Evolutionary conservation across 1,284 basidiomycete genomes (phyloP), one percentile per base, ranked within the genome.

Genomic region (Malassezia globosa): DNA sequence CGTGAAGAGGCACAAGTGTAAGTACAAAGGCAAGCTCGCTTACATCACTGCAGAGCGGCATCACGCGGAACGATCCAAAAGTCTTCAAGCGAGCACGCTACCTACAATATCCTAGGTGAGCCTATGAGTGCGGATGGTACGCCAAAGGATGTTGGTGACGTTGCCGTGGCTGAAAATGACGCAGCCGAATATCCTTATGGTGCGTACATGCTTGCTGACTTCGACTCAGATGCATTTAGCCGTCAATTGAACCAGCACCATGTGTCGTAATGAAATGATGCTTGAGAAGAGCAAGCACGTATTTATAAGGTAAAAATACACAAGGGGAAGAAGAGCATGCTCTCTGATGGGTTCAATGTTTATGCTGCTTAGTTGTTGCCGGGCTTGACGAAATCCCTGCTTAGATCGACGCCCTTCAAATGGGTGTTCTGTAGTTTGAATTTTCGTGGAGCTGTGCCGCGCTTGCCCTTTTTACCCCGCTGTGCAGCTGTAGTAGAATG

Each of bases 371-470:
- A 7, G 21, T 18, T n/a, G 16, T 40, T 33, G 21, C 14, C 35
- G 23, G 22, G 44, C 40, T 56, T 55, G 38, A 64, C 56, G 48
- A 61, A 73, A 52, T 76, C 85, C 58, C 79, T 79, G 44, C 82
- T 82, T 42, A 90, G 72, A 73, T 90, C 87, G 74, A 90, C 83
- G 38, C 71, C 72, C 65, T 81, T 83, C 65, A 89, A 72, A 76
- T 89, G 88, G 1, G 83, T 82, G 63, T 90, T 92, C 41, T 86
- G 89, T 56, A 90, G 80, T 61, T 84, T 81, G 56, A 81, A 59
- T 10, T 54, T 48, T 27, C 62, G 55, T 22, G 58, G 54, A 16
- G 60, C 62, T 2, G 58, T 24, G 5, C 58, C 60, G 33, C 61
- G 59, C 51, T 58, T 58, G 45, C 61, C 58, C 25, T 60, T 62